Base-by-base conservation (phyloP, 352 stramenopile species). In the Phytophthora pisi region DNA sequence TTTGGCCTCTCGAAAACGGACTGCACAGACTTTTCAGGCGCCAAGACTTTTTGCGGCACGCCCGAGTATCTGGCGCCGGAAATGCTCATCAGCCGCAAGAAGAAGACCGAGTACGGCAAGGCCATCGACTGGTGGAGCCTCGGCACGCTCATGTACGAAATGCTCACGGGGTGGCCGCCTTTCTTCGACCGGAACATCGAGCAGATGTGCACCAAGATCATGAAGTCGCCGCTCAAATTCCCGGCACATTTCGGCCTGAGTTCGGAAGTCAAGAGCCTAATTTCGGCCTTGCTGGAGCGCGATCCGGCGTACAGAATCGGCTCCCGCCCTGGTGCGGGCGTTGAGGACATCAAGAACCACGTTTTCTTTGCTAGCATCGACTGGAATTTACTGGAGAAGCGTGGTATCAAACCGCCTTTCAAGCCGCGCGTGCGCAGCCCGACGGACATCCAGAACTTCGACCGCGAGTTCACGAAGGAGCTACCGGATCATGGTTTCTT, bases 61-160 rank as follows among this genome's bases (percentile, higher is more conserved):
- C 89, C 88, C 2, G 89, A 96, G 72, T 97, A 97, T 61, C 69
- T 97, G 26, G 89, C 90, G 34, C 89, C 89, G 0, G 91, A 97
- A 61, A 96, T 98, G 77, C 82, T 98, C 45, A 89, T 95, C 56
- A 92, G 87, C 45, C 86, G 90, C 50, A 92, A 95, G 74, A 91
- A 92, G 55, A 94, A 93, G 66, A 91, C 79, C 13, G 88, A 93
- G 66, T 97, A 98, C 61, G 93, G 93, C 57, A 97, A 95, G 54
- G 88, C 86, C 0, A 92, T 98, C 7, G 94, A 98, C 65, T 98
- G 93, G 92, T 98, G 94, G 94, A 97, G 88, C 54, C 80, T 98
- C 5, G 94, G 94, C 24, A 97, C 90, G 49, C 81, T 98, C 49
- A 91, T 98, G 73, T 98, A 97, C 68, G 94, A 98, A 74, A 98